Evolutionary conservation across 768 basidiomycete genomes (phyloP), one percentile per base, ranked within the genome.

Genomic region (Symmetrospora coprosmae): DNA sequence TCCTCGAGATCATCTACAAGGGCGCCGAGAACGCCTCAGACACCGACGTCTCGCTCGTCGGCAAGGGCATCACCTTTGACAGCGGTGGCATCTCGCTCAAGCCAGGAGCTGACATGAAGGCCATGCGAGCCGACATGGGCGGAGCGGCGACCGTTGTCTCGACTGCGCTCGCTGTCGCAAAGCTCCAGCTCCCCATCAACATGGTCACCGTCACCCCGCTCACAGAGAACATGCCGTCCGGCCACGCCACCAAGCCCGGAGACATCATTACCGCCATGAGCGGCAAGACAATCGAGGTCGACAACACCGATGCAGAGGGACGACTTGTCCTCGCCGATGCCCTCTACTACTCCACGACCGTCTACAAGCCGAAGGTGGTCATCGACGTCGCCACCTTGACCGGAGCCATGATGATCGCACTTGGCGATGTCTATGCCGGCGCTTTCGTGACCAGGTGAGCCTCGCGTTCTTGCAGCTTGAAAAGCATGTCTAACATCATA

Each of bases 371-470:
- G 0, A 82, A 85, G 68, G 86, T 85, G 0, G 74, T 89, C 48
- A 80, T 91, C 62, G 86, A 91, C 68, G 87, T 87, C 25, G 88
- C 88, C 14, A 90, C 87, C 0, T 78, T 90, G 43, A 89, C 86
- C 19, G 83, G 84, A 84, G 71, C 55, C 25, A 58, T 58, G 52
- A 43, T 30, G 33, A 37, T 50, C 49, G 59, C 86, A 4, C 75
- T 88, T 34, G 87, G 88, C 40, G 83, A 86, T 55, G 72, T 80
- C 17, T 89, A 75, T 73, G 78, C 83, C 0, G 87, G 86, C 14
- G 84, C 87, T 33, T 91, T 84, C 75, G 79, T 82, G 27, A 65
- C 65, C 46, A 51, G 45, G 55, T 58, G 33, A 45, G 55, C 33
- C 34, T 3, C 9, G 14, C 47, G 19, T 28, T 5, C 27, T 56